Evolutionary conservation across 768 basidiomycete species (phyloP).

Genomic region (Ephemerocybe angulata): DNA sequence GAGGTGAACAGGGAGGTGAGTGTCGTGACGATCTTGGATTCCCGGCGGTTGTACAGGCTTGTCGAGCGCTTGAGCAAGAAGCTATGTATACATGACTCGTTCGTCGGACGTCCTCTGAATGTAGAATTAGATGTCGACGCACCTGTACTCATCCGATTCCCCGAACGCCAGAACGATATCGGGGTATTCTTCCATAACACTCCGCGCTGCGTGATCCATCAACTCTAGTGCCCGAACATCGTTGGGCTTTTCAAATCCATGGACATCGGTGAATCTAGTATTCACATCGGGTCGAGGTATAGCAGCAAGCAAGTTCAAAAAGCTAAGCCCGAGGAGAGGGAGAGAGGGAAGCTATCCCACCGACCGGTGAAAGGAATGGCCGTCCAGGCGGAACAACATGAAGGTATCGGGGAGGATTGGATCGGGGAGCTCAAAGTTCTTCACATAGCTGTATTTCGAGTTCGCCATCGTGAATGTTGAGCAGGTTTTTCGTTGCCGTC

Average conservation of each 20-base stretch:
- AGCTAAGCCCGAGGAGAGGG: too few relatives aligned
- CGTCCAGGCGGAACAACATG: conserved; percentile 85
- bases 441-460: conserved; percentile 89
- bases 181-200: conserved; percentile 76
- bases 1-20: conserved; percentile 89
- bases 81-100: conserved; percentile 37
- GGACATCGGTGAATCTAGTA: conserved; percentile 77
- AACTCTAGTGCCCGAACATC: conserved; percentile 81
- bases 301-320: too few relatives aligned
- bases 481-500: not conserved
- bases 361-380: conserved; percentile 90
- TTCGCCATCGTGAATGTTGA: conserved; percentile 67
- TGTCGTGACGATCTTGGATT: conserved; percentile 81
- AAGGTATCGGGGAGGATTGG: conserved; percentile 78
- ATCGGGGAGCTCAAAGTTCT: conserved; percentile 86
- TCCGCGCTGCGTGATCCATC: conserved; percentile 87
- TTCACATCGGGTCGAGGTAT: too few relatives aligned
- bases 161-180: conserved; percentile 90
- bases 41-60: conserved; percentile 77
- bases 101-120: not conserved
- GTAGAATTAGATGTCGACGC: conserved; percentile 13
- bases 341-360: conserved; percentile 3
- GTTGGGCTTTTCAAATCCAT: conserved; percentile 87
- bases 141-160: conserved; percentile 98
- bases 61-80: conserved; percentile 81